phyloP scores from a whole-genome alignment of 352 stramenopile genomes.

The Globisporangium carolinianum region DNA sequence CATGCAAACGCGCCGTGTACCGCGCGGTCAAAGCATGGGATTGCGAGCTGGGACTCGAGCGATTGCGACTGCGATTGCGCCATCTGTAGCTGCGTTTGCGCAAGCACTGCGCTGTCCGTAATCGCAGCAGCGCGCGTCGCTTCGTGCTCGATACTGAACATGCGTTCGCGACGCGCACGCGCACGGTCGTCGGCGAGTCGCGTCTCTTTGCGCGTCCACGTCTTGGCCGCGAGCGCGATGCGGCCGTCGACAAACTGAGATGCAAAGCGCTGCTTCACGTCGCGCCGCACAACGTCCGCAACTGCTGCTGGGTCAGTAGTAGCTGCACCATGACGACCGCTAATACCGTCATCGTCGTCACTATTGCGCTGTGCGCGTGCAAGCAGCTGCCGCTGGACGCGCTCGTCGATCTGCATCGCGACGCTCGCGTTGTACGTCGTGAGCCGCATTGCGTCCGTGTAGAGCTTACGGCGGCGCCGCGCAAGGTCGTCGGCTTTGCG shows the following conservation, averaged over 20 bases:
- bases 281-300: conserved; percentile 15
- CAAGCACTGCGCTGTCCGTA: conserved; percentile 20
- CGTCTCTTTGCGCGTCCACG: conserved; percentile 59
- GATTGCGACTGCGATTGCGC: conserved; percentile 16
- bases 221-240: conserved; percentile 56
- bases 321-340: neutral
- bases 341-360: neutral
- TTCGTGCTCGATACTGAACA: conserved; percentile 50
- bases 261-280: conserved; percentile 50
- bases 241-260: conserved; percentile 46
- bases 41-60: conserved; percentile 27
- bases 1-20: conserved; percentile 37
- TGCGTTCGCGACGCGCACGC: conserved; percentile 35
- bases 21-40: conserved; percentile 48
- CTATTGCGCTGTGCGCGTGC: conserved; percentile 15
- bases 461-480: conserved; percentile 33
- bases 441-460: conserved; percentile 42
- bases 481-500: conserved; percentile 31
- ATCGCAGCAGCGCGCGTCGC: conserved; percentile 32
- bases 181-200: conserved; percentile 35
- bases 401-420: conserved; percentile 60
- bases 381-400: conserved; percentile 42
- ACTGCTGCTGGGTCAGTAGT: neutral
- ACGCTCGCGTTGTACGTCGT: conserved; percentile 68
- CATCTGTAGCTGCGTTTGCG: conserved; percentile 22